A percentile compares a stretch with the other conserved stretches of the same genome.
These are phyloP conservation scores for Lodderomyces orthopsilosis DNA, from an alignment of 1,139 yeast genomes.

Conservation along the genomic window DNA sequence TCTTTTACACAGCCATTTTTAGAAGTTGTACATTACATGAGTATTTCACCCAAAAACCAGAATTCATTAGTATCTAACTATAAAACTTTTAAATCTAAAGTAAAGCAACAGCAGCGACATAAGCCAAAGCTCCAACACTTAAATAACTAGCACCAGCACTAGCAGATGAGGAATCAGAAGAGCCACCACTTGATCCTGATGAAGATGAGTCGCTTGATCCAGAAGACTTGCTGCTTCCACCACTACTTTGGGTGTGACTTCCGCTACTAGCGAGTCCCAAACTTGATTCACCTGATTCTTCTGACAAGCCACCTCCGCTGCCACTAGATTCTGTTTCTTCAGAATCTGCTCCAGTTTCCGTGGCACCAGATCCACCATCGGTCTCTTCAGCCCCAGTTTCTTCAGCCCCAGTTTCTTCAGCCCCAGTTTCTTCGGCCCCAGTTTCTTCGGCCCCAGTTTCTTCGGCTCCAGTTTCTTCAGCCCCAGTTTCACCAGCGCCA, in stretches of 20 bases:
- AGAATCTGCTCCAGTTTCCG: background rate
- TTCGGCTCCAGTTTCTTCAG: constrained; percentile 4
- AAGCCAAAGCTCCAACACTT: constrained; percentile 6
- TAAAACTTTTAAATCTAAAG: constrained; percentile 3
- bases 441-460: constrained; percentile 2
- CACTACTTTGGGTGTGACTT: background rate
- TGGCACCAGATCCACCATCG: background rate
- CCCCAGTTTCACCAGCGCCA: background rate
- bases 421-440: background rate
- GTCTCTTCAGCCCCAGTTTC: background rate
- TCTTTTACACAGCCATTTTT: too few species aligned
- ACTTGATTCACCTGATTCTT: background rate
- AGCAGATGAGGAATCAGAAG: constrained; percentile 8
- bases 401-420: constrained; percentile 4
- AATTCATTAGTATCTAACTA: background rate
- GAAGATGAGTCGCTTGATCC: background rate
- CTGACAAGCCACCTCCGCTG: background rate
- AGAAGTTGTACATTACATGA: too few species aligned
- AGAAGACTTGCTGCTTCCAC: constrained; percentile 1
- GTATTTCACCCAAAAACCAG: background rate
- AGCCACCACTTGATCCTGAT: constrained; percentile 5
- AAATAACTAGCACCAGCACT: constrained; percentile 4
- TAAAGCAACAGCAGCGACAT: constrained; percentile 11
- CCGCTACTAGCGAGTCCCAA: background rate
- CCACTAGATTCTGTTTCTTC: background rate